These are phyloP conservation scores for Platanthera guangdongensis DNA, from an alignment of 106 monocot species.

Conservation along the genomic window DNA sequence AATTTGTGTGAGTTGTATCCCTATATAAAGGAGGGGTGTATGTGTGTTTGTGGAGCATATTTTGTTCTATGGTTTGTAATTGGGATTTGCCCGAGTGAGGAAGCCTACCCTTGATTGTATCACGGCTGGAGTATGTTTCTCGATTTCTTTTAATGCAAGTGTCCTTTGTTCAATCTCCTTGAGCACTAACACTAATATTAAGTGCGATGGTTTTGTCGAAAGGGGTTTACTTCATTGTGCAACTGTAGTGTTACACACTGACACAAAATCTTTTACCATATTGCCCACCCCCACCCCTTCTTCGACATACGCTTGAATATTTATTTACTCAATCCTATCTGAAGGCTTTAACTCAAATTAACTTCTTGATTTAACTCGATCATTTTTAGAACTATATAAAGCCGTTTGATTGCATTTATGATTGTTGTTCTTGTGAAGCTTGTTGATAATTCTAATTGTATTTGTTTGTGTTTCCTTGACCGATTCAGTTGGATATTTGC, in stretches of 20 bases:
- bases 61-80: no score
- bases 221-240: no score
- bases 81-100: no score
- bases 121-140: no score
- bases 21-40: no score
- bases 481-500: conserved; percentile 91
- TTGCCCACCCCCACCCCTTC: background rate
- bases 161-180: no score
- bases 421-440: background rate
- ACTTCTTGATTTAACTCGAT: background rate
- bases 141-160: no score
- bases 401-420: background rate
- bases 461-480: conserved; percentile 4
- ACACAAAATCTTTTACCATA: background rate
- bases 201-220: no score
- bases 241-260: background rate
- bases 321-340: background rate
- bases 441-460: background rate
- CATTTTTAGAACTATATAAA: background rate
- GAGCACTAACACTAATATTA: no score
- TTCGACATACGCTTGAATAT: background rate
- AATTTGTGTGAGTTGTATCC: no score
- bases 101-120: no score
- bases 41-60: no score
- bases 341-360: background rate